Evolutionary conservation across 306 rosid species (phyloP).

Genomic region (Echinosophora koreensis): DNA sequence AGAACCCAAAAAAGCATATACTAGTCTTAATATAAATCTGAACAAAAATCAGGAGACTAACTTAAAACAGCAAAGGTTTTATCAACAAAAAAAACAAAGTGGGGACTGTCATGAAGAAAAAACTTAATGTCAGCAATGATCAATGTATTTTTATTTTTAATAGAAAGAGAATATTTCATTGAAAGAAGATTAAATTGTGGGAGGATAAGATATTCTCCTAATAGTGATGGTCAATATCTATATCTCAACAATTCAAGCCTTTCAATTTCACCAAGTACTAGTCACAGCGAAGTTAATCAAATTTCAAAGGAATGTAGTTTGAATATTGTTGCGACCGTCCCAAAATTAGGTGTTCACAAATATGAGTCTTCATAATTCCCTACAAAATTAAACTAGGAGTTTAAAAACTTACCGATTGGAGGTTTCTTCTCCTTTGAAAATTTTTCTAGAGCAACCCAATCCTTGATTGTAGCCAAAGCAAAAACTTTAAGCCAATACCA

Average conservation of each 20-base stretch:
- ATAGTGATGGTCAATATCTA: conserved; percentile 14
- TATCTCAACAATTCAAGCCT: conserved; percentile 15
- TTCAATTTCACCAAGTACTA: conserved; percentile 23
- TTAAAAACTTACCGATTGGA: conserved; percentile 72
- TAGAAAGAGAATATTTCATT: background rate
- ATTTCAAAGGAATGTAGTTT: conserved; percentile 17
- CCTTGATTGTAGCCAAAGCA: conserved; percentile 95
- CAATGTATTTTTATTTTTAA: conserved; percentile 11
- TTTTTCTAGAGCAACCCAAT: conserved; percentile 90
- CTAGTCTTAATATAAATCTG: background rate
- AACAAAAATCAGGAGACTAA: background rate
- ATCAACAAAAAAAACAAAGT: no score
- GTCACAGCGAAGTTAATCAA: conserved; percentile 25
- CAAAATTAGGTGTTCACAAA: no score
- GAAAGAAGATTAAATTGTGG: background rate
- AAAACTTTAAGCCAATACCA: conserved; percentile 99
- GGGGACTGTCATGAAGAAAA: background rate
- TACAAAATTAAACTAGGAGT: conserved; percentile 17
- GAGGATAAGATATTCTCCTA: conserved; percentile 30
- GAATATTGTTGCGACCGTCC: background rate
- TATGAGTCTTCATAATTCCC: background rate
- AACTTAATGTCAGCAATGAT: background rate
- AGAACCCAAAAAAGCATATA: background rate
- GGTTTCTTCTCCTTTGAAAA: conserved; percentile 95
- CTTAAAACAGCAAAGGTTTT: background rate